phyloP scores from a whole-genome alignment of 2,329 filamentous ascomycete species.

The Penicillium hesseltinei region DNA sequence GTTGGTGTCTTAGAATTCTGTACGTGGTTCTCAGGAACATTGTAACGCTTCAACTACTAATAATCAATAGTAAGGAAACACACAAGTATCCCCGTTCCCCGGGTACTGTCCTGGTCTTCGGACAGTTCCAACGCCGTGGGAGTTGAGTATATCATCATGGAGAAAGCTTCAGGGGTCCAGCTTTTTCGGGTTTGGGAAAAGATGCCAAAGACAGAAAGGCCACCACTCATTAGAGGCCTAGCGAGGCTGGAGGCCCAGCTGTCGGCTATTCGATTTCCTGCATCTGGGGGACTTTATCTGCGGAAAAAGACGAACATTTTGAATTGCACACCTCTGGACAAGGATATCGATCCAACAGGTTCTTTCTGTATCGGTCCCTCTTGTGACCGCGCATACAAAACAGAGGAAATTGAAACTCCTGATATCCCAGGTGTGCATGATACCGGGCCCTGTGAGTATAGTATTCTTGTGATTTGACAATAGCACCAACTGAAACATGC shows the following conservation, averaged over 20 bases:
- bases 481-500: background rate
- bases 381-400: constrained; percentile 16
- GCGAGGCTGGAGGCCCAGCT: too few relatives aligned
- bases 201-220: constrained; percentile 29
- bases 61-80: too few relatives aligned
- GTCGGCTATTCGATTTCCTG: too few relatives aligned
- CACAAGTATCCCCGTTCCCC: too few relatives aligned
- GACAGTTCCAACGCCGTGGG: constrained; percentile 33
- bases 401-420: background rate
- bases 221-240: too few relatives aligned
- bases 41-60: too few relatives aligned
- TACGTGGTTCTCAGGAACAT: too few relatives aligned
- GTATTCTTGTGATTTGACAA: background rate
- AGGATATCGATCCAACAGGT: too few relatives aligned
- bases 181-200: constrained; percentile 31
- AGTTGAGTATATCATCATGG: constrained; percentile 44
- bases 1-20: too few relatives aligned
- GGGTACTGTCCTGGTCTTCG: constrained; percentile 26
- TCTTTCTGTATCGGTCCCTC: constrained; percentile 18
- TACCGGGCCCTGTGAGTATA: constrained; percentile 16
- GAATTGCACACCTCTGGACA: too few relatives aligned
- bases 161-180: constrained; percentile 35
- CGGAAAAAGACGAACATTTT: too few relatives aligned
- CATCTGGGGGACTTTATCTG: too few relatives aligned
- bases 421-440: constrained; percentile 4